Base-by-base conservation (phyloP, 1,139 yeast genomes). In the Starmera stellimalicola region DNA sequence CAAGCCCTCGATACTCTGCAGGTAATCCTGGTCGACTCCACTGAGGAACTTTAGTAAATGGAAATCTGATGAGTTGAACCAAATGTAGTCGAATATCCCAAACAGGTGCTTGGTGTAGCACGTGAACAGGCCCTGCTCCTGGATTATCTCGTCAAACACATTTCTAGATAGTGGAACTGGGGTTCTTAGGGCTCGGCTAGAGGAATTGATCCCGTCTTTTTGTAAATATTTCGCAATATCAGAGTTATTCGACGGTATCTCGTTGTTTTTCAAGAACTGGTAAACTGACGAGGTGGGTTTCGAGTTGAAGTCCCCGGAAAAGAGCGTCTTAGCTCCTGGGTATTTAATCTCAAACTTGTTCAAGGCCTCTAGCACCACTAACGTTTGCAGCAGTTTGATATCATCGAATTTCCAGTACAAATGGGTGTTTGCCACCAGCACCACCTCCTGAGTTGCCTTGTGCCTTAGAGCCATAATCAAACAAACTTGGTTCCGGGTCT, bases 11-110 rank as follows among this genome's bases (percentile, higher is more conserved):
- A 78, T 73, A 36, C 72, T 71, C 32, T 68, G 60, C 23, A 78
- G 63, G 55, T 88, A 91, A 11, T 74, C 73, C 27, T 70, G 71
- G 53, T 85, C 95, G 29, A 81, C 73, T 39, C 79, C 81, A 25
- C 94, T 94, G 37, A 91, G 64, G 40, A 91, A 65, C 30, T 57
- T 57, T 1, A 59, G 45, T 23, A 63, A 46, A 30, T 51, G 45
- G 20, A 66, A 42, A 30, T 58, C 60, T 17, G 57, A 51, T 14
- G 57, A 56, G 37, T 68, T 68, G 41, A 59, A 68, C 75, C 77
- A 73, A n/a, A 73, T 67, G 47, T 73, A 76, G 45, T 73, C 80
- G 33, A 74, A 68, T 2, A 72, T 64, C 10, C 68, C 73, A 31
- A 67, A 64, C 33, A 68, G 54, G 36, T 66, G 62, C 7, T 62